Percentiles rank a stretch among this genome's conserved stretches.
These are phyloP conservation scores for Gymnopus androsaceus DNA, from an alignment of 1,284 basidiomycete species.

Conservation along the genomic window DNA sequence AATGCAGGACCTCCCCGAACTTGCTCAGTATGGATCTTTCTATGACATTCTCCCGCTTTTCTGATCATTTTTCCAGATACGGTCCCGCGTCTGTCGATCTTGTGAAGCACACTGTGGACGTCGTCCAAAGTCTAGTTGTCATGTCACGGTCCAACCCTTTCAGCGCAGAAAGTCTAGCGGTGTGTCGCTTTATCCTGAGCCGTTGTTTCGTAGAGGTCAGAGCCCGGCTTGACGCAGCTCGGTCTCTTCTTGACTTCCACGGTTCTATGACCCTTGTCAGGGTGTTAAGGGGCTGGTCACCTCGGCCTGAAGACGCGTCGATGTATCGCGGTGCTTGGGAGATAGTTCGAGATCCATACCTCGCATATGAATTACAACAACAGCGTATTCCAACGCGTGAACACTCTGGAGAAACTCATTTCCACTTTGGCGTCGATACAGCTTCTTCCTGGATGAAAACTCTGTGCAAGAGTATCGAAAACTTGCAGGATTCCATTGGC, in stretches of 20 bases:
- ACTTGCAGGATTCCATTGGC: not conserved
- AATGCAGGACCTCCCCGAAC: not conserved
- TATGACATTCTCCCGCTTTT: not conserved
- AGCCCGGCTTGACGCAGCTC: conserved; percentile 10
- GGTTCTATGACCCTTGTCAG: conserved; percentile 4
- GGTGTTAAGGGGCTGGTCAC: conserved; percentile 7
- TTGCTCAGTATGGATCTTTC: not conserved
- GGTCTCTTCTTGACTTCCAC: conserved; percentile 2
- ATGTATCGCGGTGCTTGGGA: not conserved
- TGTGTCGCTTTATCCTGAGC: conserved; percentile 4
- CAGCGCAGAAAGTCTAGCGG: not conserved
- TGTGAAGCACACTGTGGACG: not conserved
- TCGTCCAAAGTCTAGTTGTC: conserved; percentile 1
- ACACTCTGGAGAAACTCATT: not conserved
- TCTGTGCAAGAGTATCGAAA: conserved; percentile 1
- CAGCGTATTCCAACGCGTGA: not conserved
- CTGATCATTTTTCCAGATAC: not conserved
- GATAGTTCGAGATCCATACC: not conserved
- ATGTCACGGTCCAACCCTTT: not conserved
- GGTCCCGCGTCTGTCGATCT: not conserved
- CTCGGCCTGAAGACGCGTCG: not conserved
- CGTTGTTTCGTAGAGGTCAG: conserved; percentile 11
- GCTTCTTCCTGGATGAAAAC: conserved; percentile 5
- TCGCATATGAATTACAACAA: not conserved
- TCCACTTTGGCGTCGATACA: not conserved